Conservation (phyloP, 78 protist species). For the Guillardia theta region DNA sequence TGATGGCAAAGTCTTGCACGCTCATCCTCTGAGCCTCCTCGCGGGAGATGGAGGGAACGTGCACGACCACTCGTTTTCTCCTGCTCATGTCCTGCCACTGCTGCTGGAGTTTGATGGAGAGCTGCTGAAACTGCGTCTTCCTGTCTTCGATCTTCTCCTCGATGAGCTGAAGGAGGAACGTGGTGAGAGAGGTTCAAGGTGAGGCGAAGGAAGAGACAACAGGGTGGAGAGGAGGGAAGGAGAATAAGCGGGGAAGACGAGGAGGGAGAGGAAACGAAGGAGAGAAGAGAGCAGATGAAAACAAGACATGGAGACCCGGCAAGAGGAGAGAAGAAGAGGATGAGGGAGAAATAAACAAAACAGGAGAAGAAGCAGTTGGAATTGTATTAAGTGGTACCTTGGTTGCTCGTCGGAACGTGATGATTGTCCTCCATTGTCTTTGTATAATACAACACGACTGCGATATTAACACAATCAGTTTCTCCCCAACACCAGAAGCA, state of each 20-base stretch:
- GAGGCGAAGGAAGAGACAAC: not conserved
- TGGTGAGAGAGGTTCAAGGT: not conserved
- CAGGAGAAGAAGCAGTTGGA: not conserved
- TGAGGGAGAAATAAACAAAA: not conserved
- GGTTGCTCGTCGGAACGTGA: not conserved
- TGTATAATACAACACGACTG: too few relatives aligned
- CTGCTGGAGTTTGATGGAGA: not conserved
- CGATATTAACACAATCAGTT: too few relatives aligned
- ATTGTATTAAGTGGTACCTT: not conserved
- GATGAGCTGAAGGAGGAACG: not conserved
- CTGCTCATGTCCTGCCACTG: not conserved
- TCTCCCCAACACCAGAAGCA: not conserved
- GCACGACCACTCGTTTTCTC: not conserved
- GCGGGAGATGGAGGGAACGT: not conserved
- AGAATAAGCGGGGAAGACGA: not conserved
- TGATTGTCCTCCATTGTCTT: not conserved
- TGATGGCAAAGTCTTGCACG: not conserved
- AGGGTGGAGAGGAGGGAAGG: not conserved
- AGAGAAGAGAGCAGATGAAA: too few relatives aligned
- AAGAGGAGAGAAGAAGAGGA: not conserved
- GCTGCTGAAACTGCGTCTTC: not conserved
- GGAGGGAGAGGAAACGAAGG: not conserved
- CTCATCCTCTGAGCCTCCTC: slow-evolving; percentile 30
- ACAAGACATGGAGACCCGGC: too few relatives aligned
- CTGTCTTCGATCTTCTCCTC: not conserved